Evolutionary conservation across 805 yeast genomes (phyloP), one percentile per base, ranked within the genome.

Genomic region (Wickerhamiella azymoides): DNA sequence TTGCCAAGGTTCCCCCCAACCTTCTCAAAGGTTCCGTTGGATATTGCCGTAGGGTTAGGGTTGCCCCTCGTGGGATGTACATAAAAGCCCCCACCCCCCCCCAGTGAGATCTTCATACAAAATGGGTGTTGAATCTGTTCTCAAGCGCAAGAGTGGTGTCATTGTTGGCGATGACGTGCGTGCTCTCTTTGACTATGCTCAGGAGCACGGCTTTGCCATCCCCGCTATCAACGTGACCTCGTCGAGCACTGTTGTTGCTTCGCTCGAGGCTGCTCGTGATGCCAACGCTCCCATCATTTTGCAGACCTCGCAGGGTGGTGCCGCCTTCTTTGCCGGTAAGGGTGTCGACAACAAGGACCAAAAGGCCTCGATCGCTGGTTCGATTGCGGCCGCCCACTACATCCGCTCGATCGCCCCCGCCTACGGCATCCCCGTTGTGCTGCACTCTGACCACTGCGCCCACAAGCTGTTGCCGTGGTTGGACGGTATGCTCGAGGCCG

Each of bases 281-380:
- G 76, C 72, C 72, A 76, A 81, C 58, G 77, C 95, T 52, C 98
- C 98, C 72, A 86, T 92, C 71, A 84, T 92, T 66, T 72, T 92
- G 65, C 98, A 92, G 73, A 79, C 89, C 58, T 89, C 97, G 51
- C 86, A 92, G 70, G 98, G 98, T 74, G 98, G 98, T 76, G 94
- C 98, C 58, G 97, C 97, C 54, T 92, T 79, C 84, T 92, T 92
- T 67, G 98, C 98, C 55, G 98, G 98, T 73, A 92, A 92, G 79
- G 98, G 97, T 73, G 86, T 92, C 58, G 74, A 76, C 67, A 92
- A 92, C 83, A 74, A 74, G 61, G 80, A 84, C 74, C 97, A 92
- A 74, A 71, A 72, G 62, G 98, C 97, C 51, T 81, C 97, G 52
- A 84, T 92, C 69, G 80, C 79, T 50, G 98, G 98, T 70, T 70